phyloP scores from a whole-genome alignment of 805 yeast species.

The Clavispora carvajalis region DNA sequence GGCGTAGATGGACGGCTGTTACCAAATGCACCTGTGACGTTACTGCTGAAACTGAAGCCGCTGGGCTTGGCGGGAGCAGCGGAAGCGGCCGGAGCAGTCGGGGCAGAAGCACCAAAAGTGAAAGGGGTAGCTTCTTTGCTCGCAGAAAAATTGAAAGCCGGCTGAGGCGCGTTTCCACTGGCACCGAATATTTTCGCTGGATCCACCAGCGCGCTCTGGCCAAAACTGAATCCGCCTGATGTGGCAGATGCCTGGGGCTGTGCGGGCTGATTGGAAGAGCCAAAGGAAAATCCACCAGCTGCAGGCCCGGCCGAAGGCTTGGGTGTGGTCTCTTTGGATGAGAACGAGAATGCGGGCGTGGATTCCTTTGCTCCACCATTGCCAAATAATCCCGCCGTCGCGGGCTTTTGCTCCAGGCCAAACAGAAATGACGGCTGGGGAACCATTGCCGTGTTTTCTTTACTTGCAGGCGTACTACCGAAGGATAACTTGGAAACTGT shows the following conservation, averaged over 20 bases:
- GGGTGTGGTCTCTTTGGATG: constrained; percentile 8
- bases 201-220: constrained; percentile 22
- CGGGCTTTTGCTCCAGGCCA: neutral
- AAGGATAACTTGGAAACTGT: constrained; percentile 16
- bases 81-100: neutral
- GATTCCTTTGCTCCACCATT: constrained; percentile 1
- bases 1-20: constrained; percentile 12
- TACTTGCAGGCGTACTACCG: constrained; percentile 4
- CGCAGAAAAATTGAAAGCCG: constrained; percentile 11
- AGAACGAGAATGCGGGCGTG: constrained; percentile 10
- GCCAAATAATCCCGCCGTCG: neutral
- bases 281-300: constrained; percentile 10
- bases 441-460: too few species aligned
- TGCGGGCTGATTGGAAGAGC: neutral
- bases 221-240: constrained; percentile 13
- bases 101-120: constrained; percentile 1
- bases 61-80: neutral
- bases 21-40: constrained; percentile 2
- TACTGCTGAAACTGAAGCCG: constrained; percentile 2
- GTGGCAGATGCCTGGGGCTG: neutral
- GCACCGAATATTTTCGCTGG: constrained; percentile 29
- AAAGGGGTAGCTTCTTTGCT: constrained; percentile 4
- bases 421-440: neutral
- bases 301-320: neutral
- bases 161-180: constrained; percentile 9